Evolutionary conservation across 2,329 filamentous ascomycete species (phyloP), one percentile per base, ranked within the genome.

Genomic region (Didymella lethalis): DNA sequence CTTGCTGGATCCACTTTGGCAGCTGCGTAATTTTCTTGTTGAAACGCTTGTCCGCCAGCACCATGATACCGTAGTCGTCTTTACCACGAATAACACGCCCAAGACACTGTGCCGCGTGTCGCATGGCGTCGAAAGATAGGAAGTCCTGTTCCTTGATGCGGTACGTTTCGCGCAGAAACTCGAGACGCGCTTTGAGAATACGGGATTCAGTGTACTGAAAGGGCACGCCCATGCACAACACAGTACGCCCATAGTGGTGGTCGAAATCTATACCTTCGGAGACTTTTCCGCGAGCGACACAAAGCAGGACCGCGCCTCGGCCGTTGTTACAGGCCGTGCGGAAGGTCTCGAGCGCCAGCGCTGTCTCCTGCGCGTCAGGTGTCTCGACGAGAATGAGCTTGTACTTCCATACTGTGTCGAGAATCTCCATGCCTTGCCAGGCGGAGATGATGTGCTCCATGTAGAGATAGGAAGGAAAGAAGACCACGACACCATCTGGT

Each of bases 21-120:
- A 99, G 83, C 78, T 99, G 96, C 3, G 79, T 84, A 36, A 93
- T 85, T 80, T 98, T 98, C 81, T 95, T 96, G 75, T 92, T 89
- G 77, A 97, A 99, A 18, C 95, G 88, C 41, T 92, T 89, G 76
- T 99, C 95, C 2, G 96, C 95, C 28, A 99, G 84, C 4, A 99
- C 94, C 95, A 99, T 99, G 82, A 99, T 92, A n/a, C 95, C 95
- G 77, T 99, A 99, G 78, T 99, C 95, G 74, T 99, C 96, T 77
- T 99, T 99, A 25, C 95, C 95, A 69, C 95, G 86, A 62, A 99
- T 82, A 43, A 99, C 95, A 74, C 95, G 93, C 14, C 95, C 96
- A 1, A 99, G 83, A 72, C 95, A 99, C 75, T 99, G 95, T 0
- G 95, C 94, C 14, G 95, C 95, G 75, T 99, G 95, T n/a, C 95